Evolutionary conservation across 2,329 filamentous ascomycete genomes (phyloP), one percentile per base, ranked within the genome.

Genomic region (Lasiodiplodia citricola): DNA sequence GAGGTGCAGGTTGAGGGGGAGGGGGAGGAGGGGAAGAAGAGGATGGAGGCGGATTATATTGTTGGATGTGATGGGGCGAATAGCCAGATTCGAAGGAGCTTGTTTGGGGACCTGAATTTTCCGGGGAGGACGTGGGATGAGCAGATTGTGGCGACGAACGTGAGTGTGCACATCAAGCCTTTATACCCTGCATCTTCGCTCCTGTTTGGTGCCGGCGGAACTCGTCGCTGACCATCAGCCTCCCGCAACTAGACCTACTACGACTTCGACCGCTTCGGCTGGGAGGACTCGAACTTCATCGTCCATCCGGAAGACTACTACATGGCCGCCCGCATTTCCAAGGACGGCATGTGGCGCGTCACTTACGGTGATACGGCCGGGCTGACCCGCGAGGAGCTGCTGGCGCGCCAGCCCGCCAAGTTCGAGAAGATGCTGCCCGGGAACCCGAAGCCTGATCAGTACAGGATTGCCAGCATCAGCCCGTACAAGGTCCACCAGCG

Each of bases 11-110:
- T 41, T 21, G 37, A 44, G 28, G 7, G 28, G 0, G 55, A 70
- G 14, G 69, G 37, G 23, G 18, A 31, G 1, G 50, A 68, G 16
- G 69, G 63, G 2, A 44, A 57, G 44, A 57, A 60, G 52, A 62
- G 23, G 14, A 25, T 71, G 6, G 52, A 60, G 8, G 70, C 70
- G 14, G 67, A 70, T 35, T 92, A 90, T 71, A 81, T 92, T 5
- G 83, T 92, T 62, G 90, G 90, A 70, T 91, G 89, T 71, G 90
- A 92, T 73, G 90, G 90, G 11, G 90, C 90, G 0, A 87, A 90
- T 72, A 91, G 88, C 37, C 86, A 87, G 72, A 89, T 92, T 21
- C 66, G 72, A 1, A 41, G 70, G 14, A 50, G 37, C 0, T 50
- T 74, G 7, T 74, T 73, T 65, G 71, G 72, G 3, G 70, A 72